Evolutionary conservation across 345 rosid genomes (phyloP), one percentile per base, ranked within the genome.

Genomic region (Aethionema arabicum): DNA sequence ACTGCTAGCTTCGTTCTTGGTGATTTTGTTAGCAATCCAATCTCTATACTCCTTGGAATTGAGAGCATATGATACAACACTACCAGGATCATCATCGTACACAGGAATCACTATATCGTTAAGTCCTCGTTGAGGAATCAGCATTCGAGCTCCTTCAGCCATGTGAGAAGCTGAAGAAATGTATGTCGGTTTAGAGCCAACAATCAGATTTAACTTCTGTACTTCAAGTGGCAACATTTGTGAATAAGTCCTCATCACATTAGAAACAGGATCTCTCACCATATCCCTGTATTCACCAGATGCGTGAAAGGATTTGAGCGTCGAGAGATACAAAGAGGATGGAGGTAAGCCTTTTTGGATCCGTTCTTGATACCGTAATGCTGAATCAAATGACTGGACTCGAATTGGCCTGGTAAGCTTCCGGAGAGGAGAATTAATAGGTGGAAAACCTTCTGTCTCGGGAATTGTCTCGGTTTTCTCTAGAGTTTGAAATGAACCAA

Each of bases 351-450:
- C 92, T 72, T 71, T 86, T 54, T 31, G 75, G 44, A 78, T 75
- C 68, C 85, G 73, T 68, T 90, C 97, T 64, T 60, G 86, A 61
- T 81, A 37, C 52, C 85, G 80, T 80, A 88, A 42, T 3, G 89
- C 97, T 27, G 97, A 84, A 78, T 90, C 99, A 45, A 90, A 93
- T 4, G 99, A 93, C 51, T 84, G 74, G 69, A 90, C 88, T 53
- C 97, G 78, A 51, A 66, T 46, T 1, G 96, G 97, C 46, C 69
- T 68, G 47, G 76, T 54, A 46, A 84, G 57, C 70, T 77, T 93
- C 73, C 50, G 74, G 60, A 76, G 67, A 6, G 78, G 68, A 72
- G 76, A 65, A 59, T 80, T 74, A 64, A 61, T 68, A 29, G 60
- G 68, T 45, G 74, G 69, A 52, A 63, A 43, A 16, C 74, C 80